phyloP scores from a whole-genome alignment of 106 monocot species.

The Chionographis japonica region DNA sequence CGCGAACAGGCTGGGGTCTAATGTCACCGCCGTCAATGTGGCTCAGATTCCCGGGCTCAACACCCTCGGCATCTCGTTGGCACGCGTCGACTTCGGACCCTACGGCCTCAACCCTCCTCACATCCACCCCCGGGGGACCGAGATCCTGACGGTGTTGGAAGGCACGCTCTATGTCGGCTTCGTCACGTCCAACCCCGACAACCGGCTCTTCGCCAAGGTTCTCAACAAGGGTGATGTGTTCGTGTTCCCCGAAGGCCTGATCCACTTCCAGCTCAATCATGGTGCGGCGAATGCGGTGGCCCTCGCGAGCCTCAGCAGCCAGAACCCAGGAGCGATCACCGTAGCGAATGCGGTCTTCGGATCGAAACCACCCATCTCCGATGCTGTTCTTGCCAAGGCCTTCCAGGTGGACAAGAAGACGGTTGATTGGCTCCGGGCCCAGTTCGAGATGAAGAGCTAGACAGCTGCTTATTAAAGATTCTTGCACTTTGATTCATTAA shows the following conservation, averaged over 20 bases:
- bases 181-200: slow-evolving; percentile 20
- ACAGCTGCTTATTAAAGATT: too few species aligned
- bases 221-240: slow-evolving; percentile 26
- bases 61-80: slow-evolving; percentile 45
- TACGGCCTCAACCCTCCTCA: slow-evolving; percentile 39
- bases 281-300: too few species aligned
- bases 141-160: slow-evolving; percentile 28
- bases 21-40: slow-evolving; percentile 22
- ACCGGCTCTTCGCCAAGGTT: slow-evolving; percentile 13
- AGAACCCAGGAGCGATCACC: too few species aligned
- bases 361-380: too few species aligned
- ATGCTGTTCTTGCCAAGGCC: too few species aligned
- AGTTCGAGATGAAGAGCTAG: too few species aligned
- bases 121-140: slow-evolving; percentile 33
- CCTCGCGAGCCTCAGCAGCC: too few species aligned
- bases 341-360: too few species aligned
- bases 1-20: slow-evolving; percentile 21
- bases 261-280: slow-evolving; percentile 24
- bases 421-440: too few species aligned
- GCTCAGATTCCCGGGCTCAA: slow-evolving; percentile 27
- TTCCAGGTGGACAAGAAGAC: too few species aligned
- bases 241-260: slow-evolving; percentile 8
- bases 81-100: slow-evolving; percentile 35
- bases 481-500: too few species aligned
- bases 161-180: slow-evolving; percentile 29